Conservation (phyloP, 768 basidiomycete species). For the Mycena alexandri region DNA sequence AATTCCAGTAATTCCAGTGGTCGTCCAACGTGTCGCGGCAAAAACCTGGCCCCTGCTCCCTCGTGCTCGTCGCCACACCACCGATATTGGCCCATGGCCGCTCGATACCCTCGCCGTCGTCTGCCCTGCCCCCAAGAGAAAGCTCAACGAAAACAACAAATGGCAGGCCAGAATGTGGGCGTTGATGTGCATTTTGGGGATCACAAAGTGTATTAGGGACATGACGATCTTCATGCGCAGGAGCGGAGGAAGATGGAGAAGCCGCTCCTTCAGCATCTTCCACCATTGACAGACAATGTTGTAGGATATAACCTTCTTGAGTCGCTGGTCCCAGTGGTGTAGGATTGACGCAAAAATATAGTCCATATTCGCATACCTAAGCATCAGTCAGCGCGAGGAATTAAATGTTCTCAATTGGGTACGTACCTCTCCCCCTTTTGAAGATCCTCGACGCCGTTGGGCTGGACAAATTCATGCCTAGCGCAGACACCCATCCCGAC, state of each 20-base stretch:
- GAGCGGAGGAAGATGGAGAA: too few species aligned
- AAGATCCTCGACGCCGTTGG: not conserved
- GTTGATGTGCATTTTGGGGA: constrained; percentile 2
- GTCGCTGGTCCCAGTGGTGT: too few species aligned
- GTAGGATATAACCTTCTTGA: too few species aligned
- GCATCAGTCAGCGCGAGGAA: too few species aligned
- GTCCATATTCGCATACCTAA: too few species aligned
- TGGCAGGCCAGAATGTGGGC: not conserved
- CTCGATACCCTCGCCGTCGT: not conserved
- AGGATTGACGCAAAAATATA: too few species aligned
- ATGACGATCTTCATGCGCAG: too few species aligned
- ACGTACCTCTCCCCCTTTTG: too few species aligned
- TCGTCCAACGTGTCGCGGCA: not conserved
- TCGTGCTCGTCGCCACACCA: not conserved
- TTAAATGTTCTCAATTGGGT: too few species aligned
- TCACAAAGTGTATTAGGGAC: not conserved
- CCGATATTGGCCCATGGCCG: not conserved
- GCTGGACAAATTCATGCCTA: not conserved
- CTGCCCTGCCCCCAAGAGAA: not conserved
- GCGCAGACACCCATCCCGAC: not conserved
- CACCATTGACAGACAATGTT: too few species aligned
- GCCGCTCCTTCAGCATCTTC: too few species aligned
- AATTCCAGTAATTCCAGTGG: constrained; percentile 47
- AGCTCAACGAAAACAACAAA: not conserved
- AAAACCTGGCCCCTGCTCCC: not conserved